phyloP scores from a whole-genome alignment of 371 early-diverging fungal species.

The Cokeromyces recurvatus region DNA sequence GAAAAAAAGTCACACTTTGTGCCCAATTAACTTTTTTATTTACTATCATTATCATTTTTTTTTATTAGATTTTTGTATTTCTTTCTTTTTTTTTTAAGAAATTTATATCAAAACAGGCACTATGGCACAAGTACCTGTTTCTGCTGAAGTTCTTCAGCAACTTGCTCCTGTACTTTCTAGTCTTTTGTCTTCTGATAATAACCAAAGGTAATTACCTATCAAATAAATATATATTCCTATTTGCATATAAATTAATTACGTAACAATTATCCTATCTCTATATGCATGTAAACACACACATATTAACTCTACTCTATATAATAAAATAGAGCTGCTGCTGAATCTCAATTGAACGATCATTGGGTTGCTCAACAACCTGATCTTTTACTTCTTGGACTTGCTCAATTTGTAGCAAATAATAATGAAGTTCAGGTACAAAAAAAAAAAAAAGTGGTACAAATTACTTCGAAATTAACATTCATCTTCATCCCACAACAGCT shows the following conservation, averaged over 20 bases:
- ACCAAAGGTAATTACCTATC: slow-evolving; percentile 44
- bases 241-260: background rate
- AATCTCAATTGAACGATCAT: slow-evolving; percentile 65
- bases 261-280: background rate
- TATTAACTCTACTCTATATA: background rate
- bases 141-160: slow-evolving; percentile 57
- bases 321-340: slow-evolving; percentile 62
- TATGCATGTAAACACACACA: no score
- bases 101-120: slow-evolving; percentile 15
- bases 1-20: slow-evolving; percentile 16
- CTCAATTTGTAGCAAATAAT: slow-evolving; percentile 54
- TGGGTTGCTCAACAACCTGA: slow-evolving; percentile 70
- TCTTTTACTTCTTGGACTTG: slow-evolving; percentile 63
- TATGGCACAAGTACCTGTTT: slow-evolving; percentile 42
- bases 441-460: no score
- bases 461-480: no score
- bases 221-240: no score
- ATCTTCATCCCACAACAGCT: no score
- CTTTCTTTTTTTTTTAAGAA: slow-evolving; percentile 3
- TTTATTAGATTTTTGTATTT: background rate
- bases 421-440: slow-evolving; percentile 47
- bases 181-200: slow-evolving; percentile 58
- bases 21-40: slow-evolving; percentile 5
- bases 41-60: background rate
- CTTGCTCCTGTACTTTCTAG: slow-evolving; percentile 54